Evolutionary conservation across 2,329 filamentous ascomycete genomes (phyloP), one percentile per base, ranked within the genome.

Genomic region (Colletotrichum sp.): DNA sequence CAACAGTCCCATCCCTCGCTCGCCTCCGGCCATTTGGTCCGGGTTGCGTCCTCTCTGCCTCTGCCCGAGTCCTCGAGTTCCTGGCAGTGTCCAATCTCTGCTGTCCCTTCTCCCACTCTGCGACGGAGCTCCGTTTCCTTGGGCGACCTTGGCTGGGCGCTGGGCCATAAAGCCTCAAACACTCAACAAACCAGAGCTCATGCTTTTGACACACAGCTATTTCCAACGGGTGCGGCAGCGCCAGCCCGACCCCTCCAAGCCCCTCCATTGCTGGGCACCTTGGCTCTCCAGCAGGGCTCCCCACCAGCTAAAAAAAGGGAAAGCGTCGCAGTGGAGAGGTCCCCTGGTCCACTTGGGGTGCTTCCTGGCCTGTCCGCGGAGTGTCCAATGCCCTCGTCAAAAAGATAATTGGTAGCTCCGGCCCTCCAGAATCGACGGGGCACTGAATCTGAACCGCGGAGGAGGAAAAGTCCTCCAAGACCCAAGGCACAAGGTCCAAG

Each of bases 161-260:
- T 75, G 49, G 68, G 68, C 67, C 30, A 52, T 36, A 74, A 70
- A 69, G 71, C 59, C 71, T 74, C 59, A 71, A 71, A 70, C 71
- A 71, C 75, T 76, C 75, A 77, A 77, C 75, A 77, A 77, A 75
- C 63, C 59, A 71, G 55, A 75, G 34, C 32, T 60, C 75, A 68
- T 72, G 73, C 57, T 64, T 44, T 32, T 36, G 32, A 59, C 57
- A 75, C 67, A 75, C 73, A 64, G 55, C 57, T 52, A 60, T 39
- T 57, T 32, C 26, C 44, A 49, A 49, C 44, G 44, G 44, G 44
- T 44, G 39, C 32, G 26, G 55, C 10, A 76, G 26, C 72, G 24
- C 32, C 34, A 67, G 68, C 36, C 68, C 62, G 68, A 34, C 21
- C 68, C 36, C 34, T 59, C 62, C 62, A 75, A 66, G 52, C 52